Base-by-base conservation (phyloP, 257 asterid genomes). In the Ehretia macrophylla region DNA sequence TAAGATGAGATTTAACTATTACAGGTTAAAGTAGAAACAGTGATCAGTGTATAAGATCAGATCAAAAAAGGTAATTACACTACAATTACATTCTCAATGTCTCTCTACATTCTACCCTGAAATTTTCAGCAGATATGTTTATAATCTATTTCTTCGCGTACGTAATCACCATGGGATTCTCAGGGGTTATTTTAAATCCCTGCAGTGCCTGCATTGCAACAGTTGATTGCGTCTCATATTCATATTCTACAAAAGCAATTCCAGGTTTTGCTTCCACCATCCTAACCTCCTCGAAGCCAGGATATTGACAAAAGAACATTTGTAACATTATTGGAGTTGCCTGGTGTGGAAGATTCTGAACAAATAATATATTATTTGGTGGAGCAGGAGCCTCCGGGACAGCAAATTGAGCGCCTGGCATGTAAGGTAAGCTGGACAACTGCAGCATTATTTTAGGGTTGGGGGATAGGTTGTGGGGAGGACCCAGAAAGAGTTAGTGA, bases 181-280 rank as follows among this genome's bases (percentile, higher is more conserved):
- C 97, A 14, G 81, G 81, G 8, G 86, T 80, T 8, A 93, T 77
- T 86, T 85, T 87, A 68, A 81, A 89, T 23, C 95, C 97, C 70
- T 85, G 99, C 62, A 89, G 95, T 37, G 81, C 81, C 71, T 85
- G 96, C 94, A 89, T 83, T 10, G 97, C 92, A 40, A 83, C 84
- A 0, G 96, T 80, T 0, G 99, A 86, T 74, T 93, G 97, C 35
- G 6, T 27, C 35, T 3, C 99, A 37, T 93, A 85, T 60, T 81
- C 88, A 18, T 81, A 93, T 68, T 93, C 99, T 19, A 93, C 84
- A 52, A 93, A 93, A 56, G 99, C 92, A 63, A 93, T 93, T 59
- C 99, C 99, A 1, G 97, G 99, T 72, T 89, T 93, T 11, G 97
- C 85, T 69, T 93, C 99, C 14, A 93, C 60, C 97, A 89, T 93